Base-by-base conservation (phyloP, 257 asterid genomes). In the Vinca minor region DNA sequence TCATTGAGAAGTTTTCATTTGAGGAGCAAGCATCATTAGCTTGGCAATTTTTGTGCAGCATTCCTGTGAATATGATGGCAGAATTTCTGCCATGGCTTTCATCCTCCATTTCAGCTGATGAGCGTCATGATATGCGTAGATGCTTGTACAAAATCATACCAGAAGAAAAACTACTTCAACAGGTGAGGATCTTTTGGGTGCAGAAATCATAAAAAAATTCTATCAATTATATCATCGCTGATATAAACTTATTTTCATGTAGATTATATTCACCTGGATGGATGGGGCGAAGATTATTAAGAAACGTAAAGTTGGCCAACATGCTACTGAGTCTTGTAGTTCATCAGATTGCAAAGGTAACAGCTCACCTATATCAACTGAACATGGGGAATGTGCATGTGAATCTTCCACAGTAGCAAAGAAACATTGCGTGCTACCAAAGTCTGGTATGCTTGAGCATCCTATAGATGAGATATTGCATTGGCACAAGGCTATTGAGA, bases 11-110 rank as follows among this genome's bases (percentile, higher is more conserved):
- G 78, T 92, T 92, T 75, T 86, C 96, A 52, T 87, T 85, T 58
- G 95, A 92, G 81, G 98, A 92, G 84, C 98, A 92, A 75, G 95
- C 95, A 62, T 85, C 96, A 70, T 77, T 92, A 77, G 98, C 85
- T 9, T 92, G 98, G 98, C 98, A 88, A 73, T 92, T 92, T 71
- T 78, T 92, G 75, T 92, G 98, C 80, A 92, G 98, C 75, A 89
- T 92, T 78, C 98, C 98, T 32, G 95, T 85, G 54, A 87, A 88
- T 81, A 89, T 92, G 98, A 86, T 92, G 96, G 96, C 95, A 67
- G 95, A 92, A 72, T 88, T 92, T 73, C 85, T 92, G 76, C 98
- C 98, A 21, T 92, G 98, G 98, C 98, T 92, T 77, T 79, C 98
- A 48, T 80, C 86, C 50, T 88, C 98, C 68, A 78, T 88, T 71